Percentiles rank a stretch among this genome's conserved stretches.
Conservation (phyloP, 805 yeast species). For the Sporopachydermia lactativora region DNA sequence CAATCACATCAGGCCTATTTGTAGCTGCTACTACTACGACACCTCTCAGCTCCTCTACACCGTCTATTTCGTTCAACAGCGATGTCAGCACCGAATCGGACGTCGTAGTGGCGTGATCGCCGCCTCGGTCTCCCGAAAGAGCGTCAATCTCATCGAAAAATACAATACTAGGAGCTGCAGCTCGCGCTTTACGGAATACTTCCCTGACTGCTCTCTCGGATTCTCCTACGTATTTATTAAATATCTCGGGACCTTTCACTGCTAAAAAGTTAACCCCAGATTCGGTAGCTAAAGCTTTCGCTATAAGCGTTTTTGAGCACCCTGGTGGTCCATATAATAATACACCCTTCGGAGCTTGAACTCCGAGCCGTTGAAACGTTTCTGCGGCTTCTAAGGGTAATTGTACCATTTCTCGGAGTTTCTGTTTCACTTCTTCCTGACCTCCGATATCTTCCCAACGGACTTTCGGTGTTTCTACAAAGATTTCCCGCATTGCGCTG, state of each 20-base stretch:
- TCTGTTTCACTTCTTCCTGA: slow-evolving; percentile 67
- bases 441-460: slow-evolving; percentile 96
- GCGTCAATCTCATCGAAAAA: slow-evolving; percentile 98
- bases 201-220: slow-evolving; percentile 89
- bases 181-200: slow-evolving; percentile 83
- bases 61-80: slow-evolving; percentile 87
- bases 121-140: slow-evolving; percentile 57
- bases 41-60: slow-evolving; percentile 88
- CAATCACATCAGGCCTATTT: slow-evolving; percentile 86
- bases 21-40: slow-evolving; percentile 95
- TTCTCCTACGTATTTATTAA: slow-evolving; percentile 93
- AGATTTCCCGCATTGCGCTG: slow-evolving; percentile 93
- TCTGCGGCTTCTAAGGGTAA: slow-evolving; percentile 77
- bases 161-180: slow-evolving; percentile 87
- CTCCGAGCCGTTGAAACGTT: slow-evolving; percentile 64
- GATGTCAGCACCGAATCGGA: slow-evolving; percentile 83
- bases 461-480: slow-evolving; percentile 87
- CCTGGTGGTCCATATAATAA: slow-evolving; percentile 97
- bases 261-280: slow-evolving; percentile 89
- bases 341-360: slow-evolving; percentile 86
- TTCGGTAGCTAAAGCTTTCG: slow-evolving; percentile 91
- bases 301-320: slow-evolving; percentile 89
- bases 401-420: slow-evolving; percentile 81
- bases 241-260: slow-evolving; percentile 93
- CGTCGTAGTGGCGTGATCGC: slow-evolving; percentile 46